These are phyloP conservation scores for Clonostachys sp. DNA, from an alignment of 2,329 filamentous ascomycete species.

Conservation along the genomic window DNA sequence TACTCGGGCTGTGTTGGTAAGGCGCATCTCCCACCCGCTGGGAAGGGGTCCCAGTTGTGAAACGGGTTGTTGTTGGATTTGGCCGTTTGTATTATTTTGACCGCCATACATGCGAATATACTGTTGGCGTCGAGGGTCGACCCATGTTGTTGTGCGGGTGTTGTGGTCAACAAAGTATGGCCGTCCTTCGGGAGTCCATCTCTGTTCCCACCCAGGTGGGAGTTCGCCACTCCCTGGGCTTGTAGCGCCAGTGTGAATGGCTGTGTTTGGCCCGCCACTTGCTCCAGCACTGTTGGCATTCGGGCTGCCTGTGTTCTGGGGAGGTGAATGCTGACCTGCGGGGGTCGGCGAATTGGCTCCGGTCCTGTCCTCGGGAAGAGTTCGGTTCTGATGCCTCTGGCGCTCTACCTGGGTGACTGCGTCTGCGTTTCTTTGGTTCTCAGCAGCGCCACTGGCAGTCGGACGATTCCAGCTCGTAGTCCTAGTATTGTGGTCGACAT, in stretches of 20 bases:
- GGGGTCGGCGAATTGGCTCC: conserved; percentile 87
- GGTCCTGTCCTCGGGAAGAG: conserved; percentile 90
- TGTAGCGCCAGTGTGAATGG: conserved; percentile 88
- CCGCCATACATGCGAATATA: conserved; percentile 97
- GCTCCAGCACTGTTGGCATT: conserved; percentile 16
- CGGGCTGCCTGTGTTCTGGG: conserved; percentile 24
- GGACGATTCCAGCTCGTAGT: conserved; percentile 96
- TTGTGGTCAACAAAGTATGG: conserved; percentile 99
- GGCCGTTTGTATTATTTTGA: conserved; percentile 77
- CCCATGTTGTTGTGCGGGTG: conserved; percentile 96
- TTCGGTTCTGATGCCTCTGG: conserved; percentile 89
- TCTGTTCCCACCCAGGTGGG: conserved; percentile 92
- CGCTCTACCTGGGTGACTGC: conserved; percentile 91
- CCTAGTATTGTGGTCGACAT: conserved; percentile 95
- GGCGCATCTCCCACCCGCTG: conserved; percentile 98
- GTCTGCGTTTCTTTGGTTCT: conserved; percentile 71
- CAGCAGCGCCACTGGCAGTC: conserved; percentile 70
- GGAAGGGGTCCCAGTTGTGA: conserved; percentile 93
- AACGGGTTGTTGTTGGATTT: conserved; percentile 94
- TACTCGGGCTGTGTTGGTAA: conserved; percentile 94
- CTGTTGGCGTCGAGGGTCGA: conserved; percentile 93
- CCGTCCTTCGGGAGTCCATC: conserved; percentile 90
- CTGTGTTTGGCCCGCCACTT: conserved; percentile 46
- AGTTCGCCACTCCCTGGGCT: conserved; percentile 93
- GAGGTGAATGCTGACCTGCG: conserved; percentile 43